Base-by-base conservation (phyloP, 2,329 filamentous ascomycete genomes). In the Verticillium zaregamsianum region DNA sequence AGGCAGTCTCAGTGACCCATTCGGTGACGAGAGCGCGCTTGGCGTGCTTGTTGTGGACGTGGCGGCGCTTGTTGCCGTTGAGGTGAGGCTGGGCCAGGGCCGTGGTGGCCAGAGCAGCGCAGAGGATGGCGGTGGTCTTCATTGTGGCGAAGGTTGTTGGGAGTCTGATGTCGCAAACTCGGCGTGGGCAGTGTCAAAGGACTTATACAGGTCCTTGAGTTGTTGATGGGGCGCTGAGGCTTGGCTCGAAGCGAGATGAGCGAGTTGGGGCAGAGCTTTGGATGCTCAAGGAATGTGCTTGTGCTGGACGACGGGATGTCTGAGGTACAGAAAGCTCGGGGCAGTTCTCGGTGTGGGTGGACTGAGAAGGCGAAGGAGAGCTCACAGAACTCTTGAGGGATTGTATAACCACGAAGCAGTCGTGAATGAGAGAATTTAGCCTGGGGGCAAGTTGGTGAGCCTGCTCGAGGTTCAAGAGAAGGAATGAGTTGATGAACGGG, bases 71-170 rank as follows among this genome's bases (percentile, higher is more conserved):
- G 57, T 64, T 66, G 64, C 72, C 72, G 67, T 76, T 74, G 67
- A 70, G 74, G 65, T 77, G 79, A 62, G 83, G 83, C 72, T 86
- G 80, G 66, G 84, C 84, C 62, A 79, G 70, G 67, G 77, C 81
- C 60, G 74, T 66, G 49, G 79, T 75, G 66, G 79, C 79, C 70
- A 82, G 67, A 59, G 78, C 67, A 67, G 76, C 76, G 73, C 76
- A 70, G 68, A 76, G 67, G 63, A 80, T 61, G 32, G 73, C 71
- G 57, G 71, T 57, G 32, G 73, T 74, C 76, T 80, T 82, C 80
- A 83, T 83, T 55, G 64, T 76, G 68, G 62, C 61, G 61, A 57
- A 59, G 52, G 37, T 57, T 37, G 57, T 63, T 23, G 32, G 33
- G 35, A 45, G 57, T 59, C 32, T 63, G 25, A 32, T 37, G 55